Evolutionary conservation across 257 asterid genomes (phyloP).

Genomic region (Scutellaria barbata): DNA sequence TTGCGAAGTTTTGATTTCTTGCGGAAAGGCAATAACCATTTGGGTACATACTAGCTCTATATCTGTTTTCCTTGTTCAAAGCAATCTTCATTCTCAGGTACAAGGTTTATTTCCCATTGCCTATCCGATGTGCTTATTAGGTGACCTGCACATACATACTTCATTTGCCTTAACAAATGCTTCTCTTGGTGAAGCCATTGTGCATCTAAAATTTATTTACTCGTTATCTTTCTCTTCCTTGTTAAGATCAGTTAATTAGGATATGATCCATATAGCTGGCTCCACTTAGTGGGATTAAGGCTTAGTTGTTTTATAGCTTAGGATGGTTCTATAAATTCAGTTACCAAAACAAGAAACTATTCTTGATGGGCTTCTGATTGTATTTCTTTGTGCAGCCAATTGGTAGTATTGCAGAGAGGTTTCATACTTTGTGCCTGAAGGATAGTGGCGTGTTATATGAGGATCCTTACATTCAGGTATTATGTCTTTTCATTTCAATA

Average conservation of each 20-base stretch:
- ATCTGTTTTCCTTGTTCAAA: conserved; percentile 6
- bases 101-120: background rate
- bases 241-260: background rate
- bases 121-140: background rate
- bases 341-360: background rate
- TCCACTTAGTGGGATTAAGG: background rate
- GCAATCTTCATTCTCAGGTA: background rate
- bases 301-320: background rate
- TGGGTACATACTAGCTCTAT: background rate
- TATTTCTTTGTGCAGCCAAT: conserved; percentile 64
- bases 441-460: conserved; percentile 95
- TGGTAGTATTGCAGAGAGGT: conserved; percentile 84
- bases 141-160: background rate
- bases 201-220: background rate
- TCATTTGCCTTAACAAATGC: conserved; percentile 23
- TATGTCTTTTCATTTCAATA: too few species aligned
- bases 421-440: conserved; percentile 77
- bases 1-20: conserved; percentile 21
- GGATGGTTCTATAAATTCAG: background rate
- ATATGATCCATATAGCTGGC: background rate
- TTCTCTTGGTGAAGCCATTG: background rate
- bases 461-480: conserved; percentile 91
- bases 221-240: conserved; percentile 2
- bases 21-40: background rate
- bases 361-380: conserved; percentile 23